Percentiles rank a stretch among this genome's conserved stretches.
Conservation (phyloP, 1,139 yeast genomes). For the Suhomyces choctaworum region DNA sequence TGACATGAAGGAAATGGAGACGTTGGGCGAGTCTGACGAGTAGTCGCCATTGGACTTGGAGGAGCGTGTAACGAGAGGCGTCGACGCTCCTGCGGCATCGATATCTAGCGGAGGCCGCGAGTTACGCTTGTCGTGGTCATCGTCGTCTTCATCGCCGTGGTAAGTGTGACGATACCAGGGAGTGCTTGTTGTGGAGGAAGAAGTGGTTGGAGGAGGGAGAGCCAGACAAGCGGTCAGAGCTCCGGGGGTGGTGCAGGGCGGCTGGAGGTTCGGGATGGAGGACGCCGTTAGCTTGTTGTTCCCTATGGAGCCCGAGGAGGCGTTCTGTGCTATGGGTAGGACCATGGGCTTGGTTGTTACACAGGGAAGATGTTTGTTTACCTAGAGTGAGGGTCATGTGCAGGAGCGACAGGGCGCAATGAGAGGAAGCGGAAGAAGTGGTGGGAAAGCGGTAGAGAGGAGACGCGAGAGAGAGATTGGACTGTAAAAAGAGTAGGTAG, state of each 20-base stretch:
- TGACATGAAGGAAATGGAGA: conserved; percentile 34
- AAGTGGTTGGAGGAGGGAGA: conserved; percentile 9
- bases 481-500: background rate
- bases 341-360: conserved; percentile 5
- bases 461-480: background rate
- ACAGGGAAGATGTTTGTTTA: conserved; percentile 7
- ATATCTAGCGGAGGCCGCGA: conserved; percentile 19
- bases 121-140: conserved; percentile 18
- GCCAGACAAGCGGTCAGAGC: conserved; percentile 1
- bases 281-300: conserved; percentile 12
- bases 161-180: conserved; percentile 16
- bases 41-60: background rate
- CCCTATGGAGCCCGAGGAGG: conserved; percentile 7
- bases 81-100: conserved; percentile 34
- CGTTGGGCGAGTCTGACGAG: conserved; percentile 15
- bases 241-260: conserved; percentile 11
- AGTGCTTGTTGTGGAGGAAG: conserved; percentile 9
- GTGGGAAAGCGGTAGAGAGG: background rate
- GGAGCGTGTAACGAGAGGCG: conserved; percentile 28
- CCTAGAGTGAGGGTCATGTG: conserved; percentile 2
- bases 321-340: conserved; percentile 6
- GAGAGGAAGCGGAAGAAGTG: background rate
- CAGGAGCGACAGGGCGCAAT: too few species aligned
- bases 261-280: conserved; percentile 18
- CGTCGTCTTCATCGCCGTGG: conserved; percentile 22